Conservation (phyloP, 352 stramenopile genomes). For the Pythium phragmiticola region DNA sequence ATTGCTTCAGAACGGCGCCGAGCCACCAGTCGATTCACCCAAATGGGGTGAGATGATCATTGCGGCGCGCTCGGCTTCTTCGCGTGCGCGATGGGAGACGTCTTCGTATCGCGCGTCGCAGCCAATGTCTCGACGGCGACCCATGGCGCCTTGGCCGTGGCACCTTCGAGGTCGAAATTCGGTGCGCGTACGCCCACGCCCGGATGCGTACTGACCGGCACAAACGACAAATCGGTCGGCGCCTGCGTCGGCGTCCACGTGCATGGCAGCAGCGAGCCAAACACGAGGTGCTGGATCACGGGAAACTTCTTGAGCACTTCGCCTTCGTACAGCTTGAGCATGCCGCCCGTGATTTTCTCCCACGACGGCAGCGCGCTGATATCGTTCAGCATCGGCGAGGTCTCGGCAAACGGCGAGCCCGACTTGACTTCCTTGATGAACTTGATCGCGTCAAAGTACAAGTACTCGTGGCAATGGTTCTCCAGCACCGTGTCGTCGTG, state of each 20-base stretch:
- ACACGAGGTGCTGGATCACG: conserved; percentile 98
- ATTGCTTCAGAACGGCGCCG: conserved; percentile 5
- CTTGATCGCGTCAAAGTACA: conserved; percentile 93
- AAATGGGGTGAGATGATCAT: conserved; percentile 9
- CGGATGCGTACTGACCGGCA: conserved; percentile 56
- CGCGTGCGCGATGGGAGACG: conserved; percentile 35
- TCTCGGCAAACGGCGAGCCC: conserved; percentile 90
- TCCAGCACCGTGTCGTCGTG: conserved; percentile 75
- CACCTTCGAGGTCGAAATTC: conserved; percentile 65
- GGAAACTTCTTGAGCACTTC: conserved; percentile 98
- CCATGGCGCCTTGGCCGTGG: conserved; percentile 67
- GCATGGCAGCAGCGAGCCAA: conserved; percentile 92
- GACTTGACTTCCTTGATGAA: conserved; percentile 92
- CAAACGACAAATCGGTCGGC: conserved; percentile 47
- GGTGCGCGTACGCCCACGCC: conserved; percentile 59
- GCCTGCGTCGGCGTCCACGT: conserved; percentile 71
- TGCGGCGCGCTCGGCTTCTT: conserved; percentile 12
- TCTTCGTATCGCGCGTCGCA: conserved; percentile 45
- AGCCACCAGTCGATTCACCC: neutral
- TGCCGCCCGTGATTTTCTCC: conserved; percentile 90
- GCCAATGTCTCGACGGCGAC: conserved; percentile 54
- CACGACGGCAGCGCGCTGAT: conserved; percentile 88
- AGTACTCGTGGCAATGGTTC: conserved; percentile 67
- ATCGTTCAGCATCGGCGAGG: conserved; percentile 93
- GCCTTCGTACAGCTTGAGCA: conserved; percentile 91